These are phyloP conservation scores for Purpureocillium lavendulum DNA, from an alignment of 2,329 filamentous ascomycete genomes.

Conservation along the genomic window DNA sequence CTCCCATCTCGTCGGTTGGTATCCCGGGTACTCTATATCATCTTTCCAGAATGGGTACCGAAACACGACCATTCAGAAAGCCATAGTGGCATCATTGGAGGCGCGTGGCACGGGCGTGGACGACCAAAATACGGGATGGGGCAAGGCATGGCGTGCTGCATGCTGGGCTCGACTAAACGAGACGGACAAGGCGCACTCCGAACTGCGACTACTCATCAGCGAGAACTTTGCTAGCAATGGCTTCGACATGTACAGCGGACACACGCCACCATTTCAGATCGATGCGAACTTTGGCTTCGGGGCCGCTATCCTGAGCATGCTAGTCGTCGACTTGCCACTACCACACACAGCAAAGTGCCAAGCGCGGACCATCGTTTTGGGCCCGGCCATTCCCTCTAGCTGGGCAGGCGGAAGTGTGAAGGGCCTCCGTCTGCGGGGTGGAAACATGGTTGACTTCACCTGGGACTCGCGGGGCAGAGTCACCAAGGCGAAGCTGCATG, in stretches of 20 bases:
- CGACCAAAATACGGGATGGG: not conserved
- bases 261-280: not conserved
- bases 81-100: not conserved
- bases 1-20: slow-evolving; percentile 46
- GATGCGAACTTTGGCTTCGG: not conserved
- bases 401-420: not conserved
- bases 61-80: slow-evolving; percentile 27
- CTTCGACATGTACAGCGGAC: not conserved
- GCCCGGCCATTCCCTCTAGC: not conserved
- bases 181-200: not conserved
- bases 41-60: slow-evolving; percentile 17
- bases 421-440: not conserved
- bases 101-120: not conserved
- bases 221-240: not conserved
- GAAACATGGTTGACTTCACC: not conserved
- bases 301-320: not conserved
- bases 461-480: not conserved
- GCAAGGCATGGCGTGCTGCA: not conserved
- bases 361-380: not conserved
- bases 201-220: not conserved
- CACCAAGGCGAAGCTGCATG: not conserved
- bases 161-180: not conserved
- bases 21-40: slow-evolving; percentile 41
- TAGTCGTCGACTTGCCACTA: not conserved
- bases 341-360: not conserved